phyloP scores from a whole-genome alignment of 2,329 filamentous ascomycete species.

The Cladophialophora bantiana region DNA sequence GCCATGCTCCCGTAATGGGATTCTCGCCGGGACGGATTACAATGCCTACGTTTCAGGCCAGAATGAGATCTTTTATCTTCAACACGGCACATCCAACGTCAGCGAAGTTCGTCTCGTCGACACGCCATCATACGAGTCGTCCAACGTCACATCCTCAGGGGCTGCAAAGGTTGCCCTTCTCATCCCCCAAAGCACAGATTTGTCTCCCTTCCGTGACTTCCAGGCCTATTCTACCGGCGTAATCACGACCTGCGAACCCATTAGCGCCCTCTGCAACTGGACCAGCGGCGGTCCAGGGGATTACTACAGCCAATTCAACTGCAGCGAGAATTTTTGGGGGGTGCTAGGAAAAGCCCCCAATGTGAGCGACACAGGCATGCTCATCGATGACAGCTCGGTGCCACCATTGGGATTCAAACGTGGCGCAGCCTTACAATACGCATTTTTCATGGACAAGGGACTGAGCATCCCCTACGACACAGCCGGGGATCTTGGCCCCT shows the following conservation, averaged over 20 bases:
- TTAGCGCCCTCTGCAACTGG: constrained; percentile 34
- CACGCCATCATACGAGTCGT: constrained; percentile 5
- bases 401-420: constrained; percentile 36
- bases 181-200: constrained; percentile 26
- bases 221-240: constrained; percentile 35
- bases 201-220: constrained; percentile 32
- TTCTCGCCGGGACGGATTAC: constrained; percentile 15
- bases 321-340: constrained; percentile 38
- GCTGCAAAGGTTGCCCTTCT: constrained; percentile 32
- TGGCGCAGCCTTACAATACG: constrained; percentile 34
- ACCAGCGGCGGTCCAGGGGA: constrained; percentile 20
- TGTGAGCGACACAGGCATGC: constrained; percentile 21
- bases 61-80: constrained; percentile 36
- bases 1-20: constrained; percentile 34
- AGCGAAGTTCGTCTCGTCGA: constrained; percentile 32
- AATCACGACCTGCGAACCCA: constrained; percentile 34
- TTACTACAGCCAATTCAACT: constrained; percentile 37
- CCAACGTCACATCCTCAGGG: constrained; percentile 13
- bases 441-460: constrained; percentile 33
- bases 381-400: constrained; percentile 27
- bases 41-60: constrained; percentile 28
- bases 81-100: constrained; percentile 31
- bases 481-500: constrained; percentile 25
- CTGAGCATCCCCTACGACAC: constrained; percentile 35
- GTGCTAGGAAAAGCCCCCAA: constrained; percentile 34